phyloP scores from a whole-genome alignment of 345 rosid genomes.

The Aquilaria malaccensis region DNA sequence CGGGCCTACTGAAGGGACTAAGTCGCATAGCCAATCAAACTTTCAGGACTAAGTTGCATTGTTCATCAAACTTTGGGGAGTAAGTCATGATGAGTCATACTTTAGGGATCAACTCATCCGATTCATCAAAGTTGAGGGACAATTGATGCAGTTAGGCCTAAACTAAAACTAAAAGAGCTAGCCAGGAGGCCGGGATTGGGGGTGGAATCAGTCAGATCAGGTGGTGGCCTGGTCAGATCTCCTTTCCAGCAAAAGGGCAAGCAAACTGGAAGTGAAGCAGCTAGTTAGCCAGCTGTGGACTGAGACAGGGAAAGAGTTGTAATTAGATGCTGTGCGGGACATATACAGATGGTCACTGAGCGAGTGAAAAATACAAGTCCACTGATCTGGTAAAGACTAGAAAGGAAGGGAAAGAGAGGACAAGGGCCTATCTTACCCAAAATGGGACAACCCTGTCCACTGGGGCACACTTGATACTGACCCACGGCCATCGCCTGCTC shows the following conservation, averaged over 20 bases:
- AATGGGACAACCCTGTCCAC: conserved; percentile 33
- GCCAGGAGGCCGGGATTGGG: conserved; percentile 18
- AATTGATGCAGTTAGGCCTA: too few species aligned
- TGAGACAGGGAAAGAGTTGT: neutral
- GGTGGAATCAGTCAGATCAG: conserved; percentile 28
- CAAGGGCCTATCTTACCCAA: conserved; percentile 18
- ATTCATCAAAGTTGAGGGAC: too few species aligned
- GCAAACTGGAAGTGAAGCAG: conserved; percentile 30
- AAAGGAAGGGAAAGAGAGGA: neutral
- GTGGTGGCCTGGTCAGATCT: conserved; percentile 16
- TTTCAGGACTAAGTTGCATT: too few species aligned
- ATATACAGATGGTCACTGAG: conserved; percentile 3
- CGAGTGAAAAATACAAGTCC: neutral
- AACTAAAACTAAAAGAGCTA: conserved; percentile 5
- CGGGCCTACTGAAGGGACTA: too few species aligned
- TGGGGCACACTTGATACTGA: conserved; percentile 20
- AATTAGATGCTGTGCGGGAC: neutral
- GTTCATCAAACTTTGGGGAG: too few species aligned
- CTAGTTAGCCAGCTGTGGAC: too few species aligned
- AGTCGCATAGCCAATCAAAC: too few species aligned
- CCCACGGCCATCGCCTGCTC: conserved; percentile 4
- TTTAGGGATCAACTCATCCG: too few species aligned
- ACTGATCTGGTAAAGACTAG: neutral
- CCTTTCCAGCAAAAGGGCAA: conserved; percentile 32
- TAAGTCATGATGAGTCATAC: too few species aligned